A percentile compares a stretch with the other conserved stretches of the same genome.
phyloP scores from a whole-genome alignment of 1,139 yeast species.

The Pneumocystis sp. region DNA sequence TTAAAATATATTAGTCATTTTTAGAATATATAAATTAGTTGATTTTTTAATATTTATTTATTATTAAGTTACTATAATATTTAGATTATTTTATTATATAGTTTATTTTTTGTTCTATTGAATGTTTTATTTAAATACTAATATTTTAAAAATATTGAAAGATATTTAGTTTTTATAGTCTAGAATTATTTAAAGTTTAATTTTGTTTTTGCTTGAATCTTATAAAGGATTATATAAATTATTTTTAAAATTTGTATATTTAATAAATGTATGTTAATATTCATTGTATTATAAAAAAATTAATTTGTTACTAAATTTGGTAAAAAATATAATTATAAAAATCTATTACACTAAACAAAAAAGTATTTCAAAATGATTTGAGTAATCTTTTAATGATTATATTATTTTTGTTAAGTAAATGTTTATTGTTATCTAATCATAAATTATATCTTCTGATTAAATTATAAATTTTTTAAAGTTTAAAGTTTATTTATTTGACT shows the following conservation, averaged over 20 bases:
- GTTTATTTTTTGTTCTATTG: not conserved
- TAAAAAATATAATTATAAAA: not conserved
- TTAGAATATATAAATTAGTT: too few species aligned
- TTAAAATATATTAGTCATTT: too few species aligned
- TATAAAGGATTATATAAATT: not conserved
- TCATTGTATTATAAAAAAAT: not conserved
- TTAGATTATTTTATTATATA: not conserved
- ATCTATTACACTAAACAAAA: not conserved
- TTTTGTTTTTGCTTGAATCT: not conserved
- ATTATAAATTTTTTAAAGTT: too few species aligned
- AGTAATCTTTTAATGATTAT: not conserved
- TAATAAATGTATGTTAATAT: not conserved
- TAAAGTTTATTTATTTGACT: too few species aligned
- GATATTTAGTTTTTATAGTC: not conserved
- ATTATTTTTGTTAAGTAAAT: too few species aligned
- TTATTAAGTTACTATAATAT: not conserved
- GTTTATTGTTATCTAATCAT: too few species aligned
- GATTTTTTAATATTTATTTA: too few species aligned
- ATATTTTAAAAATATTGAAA: not conserved
- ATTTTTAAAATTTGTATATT: not conserved
- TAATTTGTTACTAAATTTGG: not conserved
- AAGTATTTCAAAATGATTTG: not conserved
- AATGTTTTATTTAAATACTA: not conserved
- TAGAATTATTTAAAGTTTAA: not conserved
- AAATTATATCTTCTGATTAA: too few species aligned